Percentiles rank a stretch among this genome's conserved stretches.
Conservation (phyloP, 108 stramenopile genomes). For the Stephanodiscus triporus region DNA sequence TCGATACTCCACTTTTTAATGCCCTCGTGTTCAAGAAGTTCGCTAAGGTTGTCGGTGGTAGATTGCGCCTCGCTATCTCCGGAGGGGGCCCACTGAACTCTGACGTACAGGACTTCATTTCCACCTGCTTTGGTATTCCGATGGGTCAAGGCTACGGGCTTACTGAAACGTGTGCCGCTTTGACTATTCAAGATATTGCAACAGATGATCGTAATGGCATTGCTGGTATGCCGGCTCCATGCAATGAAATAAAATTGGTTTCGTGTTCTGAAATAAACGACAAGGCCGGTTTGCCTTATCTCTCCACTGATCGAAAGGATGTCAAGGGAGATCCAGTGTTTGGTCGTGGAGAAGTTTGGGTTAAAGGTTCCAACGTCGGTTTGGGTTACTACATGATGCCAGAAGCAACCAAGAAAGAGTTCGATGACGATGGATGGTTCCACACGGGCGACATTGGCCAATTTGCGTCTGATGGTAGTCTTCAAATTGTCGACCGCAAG, state of each 20-base stretch:
- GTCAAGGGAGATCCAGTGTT: conserved; percentile 73
- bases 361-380: conserved; percentile 68
- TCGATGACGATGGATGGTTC: conserved; percentile 81
- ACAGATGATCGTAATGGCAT: conserved; percentile 73
- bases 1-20: conserved; percentile 90
- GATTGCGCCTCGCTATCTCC: conserved; percentile 73
- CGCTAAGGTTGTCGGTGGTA: conserved; percentile 79
- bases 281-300: conserved; percentile 76
- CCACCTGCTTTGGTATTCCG: conserved; percentile 78
- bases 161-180: conserved; percentile 86
- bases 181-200: conserved; percentile 66
- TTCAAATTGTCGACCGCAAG: conserved; percentile 88
- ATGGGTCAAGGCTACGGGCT: conserved; percentile 89
- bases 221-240: conserved; percentile 75
- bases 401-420: conserved; percentile 83
- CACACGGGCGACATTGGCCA: conserved; percentile 92
- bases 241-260: conserved; percentile 75
- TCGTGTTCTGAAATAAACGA: conserved; percentile 85
- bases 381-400: conserved; percentile 88
- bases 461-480: conserved; percentile 79
- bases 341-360: conserved; percentile 81
- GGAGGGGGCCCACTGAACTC: conserved; percentile 88
- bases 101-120: conserved; percentile 85
- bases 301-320: conserved; percentile 65
- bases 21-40: conserved; percentile 90